Evolutionary conservation across 2,329 filamentous ascomycete genomes (phyloP).

Genomic region (Nemania abortiva): DNA sequence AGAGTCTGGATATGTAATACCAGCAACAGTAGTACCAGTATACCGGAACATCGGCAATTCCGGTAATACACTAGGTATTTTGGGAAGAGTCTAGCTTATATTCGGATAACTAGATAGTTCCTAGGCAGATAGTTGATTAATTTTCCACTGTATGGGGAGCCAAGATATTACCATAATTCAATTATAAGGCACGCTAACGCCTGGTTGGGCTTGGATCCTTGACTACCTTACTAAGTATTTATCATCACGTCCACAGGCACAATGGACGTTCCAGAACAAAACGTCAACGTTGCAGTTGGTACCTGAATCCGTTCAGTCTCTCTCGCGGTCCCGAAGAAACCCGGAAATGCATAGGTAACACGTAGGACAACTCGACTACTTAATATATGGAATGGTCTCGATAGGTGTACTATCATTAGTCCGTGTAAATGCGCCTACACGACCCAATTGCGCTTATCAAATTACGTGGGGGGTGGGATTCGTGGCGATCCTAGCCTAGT

Average conservation of each 20-base stretch:
- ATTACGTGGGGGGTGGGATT: slow-evolving; percentile 28
- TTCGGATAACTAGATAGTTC: neutral
- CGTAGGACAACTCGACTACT: neutral
- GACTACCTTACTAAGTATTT: slow-evolving; percentile 7
- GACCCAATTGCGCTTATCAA: slow-evolving; percentile 30
- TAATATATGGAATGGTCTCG: slow-evolving; percentile 13
- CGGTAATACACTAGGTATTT: slow-evolving; percentile 1
- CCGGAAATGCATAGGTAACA: slow-evolving; percentile 5
- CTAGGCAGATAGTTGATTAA: neutral
- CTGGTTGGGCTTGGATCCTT: slow-evolving; percentile 27
- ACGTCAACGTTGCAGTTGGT: too few species aligned
- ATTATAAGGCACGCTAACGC: slow-evolving; percentile 24
- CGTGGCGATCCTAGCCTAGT: slow-evolving; percentile 33
- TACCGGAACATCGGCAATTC: slow-evolving; percentile 11
- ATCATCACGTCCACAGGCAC: slow-evolving; percentile 6
- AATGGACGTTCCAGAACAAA: neutral
- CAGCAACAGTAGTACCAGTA: neutral
- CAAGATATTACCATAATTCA: slow-evolving; percentile 18
- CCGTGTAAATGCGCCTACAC: slow-evolving; percentile 9
- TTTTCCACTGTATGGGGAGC: slow-evolving; percentile 21
- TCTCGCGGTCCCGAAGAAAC: neutral
- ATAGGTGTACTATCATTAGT: slow-evolving; percentile 23
- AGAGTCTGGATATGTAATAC: slow-evolving; percentile 1
- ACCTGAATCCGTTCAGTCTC: too few species aligned
- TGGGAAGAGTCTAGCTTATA: slow-evolving; percentile 10